phyloP scores from a whole-genome alignment of 2,329 filamentous ascomycete genomes.

The Calonectria ilicicola region DNA sequence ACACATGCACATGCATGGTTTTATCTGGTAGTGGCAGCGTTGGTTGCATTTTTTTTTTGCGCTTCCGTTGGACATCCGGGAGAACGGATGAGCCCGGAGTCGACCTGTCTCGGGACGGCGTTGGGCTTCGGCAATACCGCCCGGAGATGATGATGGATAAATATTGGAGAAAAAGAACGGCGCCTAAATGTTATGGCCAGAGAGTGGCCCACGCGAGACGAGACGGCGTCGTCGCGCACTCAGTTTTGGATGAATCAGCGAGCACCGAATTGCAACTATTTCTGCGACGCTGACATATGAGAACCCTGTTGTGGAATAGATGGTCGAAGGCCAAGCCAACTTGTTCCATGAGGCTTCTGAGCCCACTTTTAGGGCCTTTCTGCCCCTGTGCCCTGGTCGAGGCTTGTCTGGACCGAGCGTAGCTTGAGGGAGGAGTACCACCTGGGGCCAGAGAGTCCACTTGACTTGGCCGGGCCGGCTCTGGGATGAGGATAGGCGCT shows the following conservation, averaged over 20 bases:
- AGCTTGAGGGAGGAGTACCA: neutral
- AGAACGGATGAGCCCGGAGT: neutral
- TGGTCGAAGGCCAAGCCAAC: conserved; percentile 23
- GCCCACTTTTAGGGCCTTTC: conserved; percentile 24
- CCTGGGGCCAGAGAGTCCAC: conserved; percentile 9
- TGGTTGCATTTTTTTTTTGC: neutral
- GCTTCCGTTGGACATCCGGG: neutral
- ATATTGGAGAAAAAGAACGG: neutral
- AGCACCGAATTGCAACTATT: conserved; percentile 30
- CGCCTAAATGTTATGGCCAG: neutral
- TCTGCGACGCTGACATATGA: conserved; percentile 36
- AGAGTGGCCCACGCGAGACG: conserved; percentile 22
- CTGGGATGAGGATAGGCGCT: conserved; percentile 10
- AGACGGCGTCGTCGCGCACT: conserved; percentile 18
- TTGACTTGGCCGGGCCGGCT: conserved; percentile 23
- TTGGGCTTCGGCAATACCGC: conserved; percentile 8
- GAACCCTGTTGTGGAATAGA: conserved; percentile 32
- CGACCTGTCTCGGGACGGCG: conserved; percentile 23
- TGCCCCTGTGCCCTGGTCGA: conserved; percentile 11
- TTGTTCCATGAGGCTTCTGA: conserved; percentile 35
- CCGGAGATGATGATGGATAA: conserved; percentile 14
- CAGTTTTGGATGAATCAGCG: conserved; percentile 34
- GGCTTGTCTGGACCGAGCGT: conserved; percentile 1
- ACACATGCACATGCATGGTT: neutral
- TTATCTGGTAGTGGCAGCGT: neutral